A percentile compares a stretch with the other conserved stretches of the same genome.
phyloP scores from a whole-genome alignment of 2,329 filamentous ascomycete species.

The Paraphoma sp. region DNA sequence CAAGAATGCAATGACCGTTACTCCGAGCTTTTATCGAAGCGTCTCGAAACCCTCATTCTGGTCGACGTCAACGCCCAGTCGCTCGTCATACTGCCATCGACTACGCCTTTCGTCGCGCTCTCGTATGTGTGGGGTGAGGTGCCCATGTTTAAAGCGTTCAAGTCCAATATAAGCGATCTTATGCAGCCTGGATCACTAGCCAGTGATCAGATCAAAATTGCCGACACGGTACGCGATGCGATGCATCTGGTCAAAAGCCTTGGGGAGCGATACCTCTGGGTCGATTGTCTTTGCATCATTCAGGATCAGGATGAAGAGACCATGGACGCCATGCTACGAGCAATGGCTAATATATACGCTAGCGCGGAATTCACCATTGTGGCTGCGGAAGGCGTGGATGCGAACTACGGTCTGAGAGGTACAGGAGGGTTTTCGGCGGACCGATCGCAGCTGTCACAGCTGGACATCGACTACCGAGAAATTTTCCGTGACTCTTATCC shows the following conservation, averaged over 20 bases:
- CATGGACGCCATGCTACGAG: constrained; percentile 6
- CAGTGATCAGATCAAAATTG: neutral
- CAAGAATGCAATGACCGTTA: neutral
- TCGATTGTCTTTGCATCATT: constrained; percentile 16
- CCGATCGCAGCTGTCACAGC: neutral
- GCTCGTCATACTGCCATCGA: neutral
- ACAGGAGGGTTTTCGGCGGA: neutral
- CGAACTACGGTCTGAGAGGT: constrained; percentile 11
- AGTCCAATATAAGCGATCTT: neutral
- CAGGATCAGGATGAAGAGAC: constrained; percentile 8
- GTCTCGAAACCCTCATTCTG: neutral
- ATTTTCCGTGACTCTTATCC: neutral
- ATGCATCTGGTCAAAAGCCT: constrained; percentile 6
- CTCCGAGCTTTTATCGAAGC: neutral
- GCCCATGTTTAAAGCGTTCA: neutral
- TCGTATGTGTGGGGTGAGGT: neutral
- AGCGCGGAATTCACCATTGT: constrained; percentile 20
- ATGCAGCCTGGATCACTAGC: neutral
- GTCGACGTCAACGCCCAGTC: neutral
- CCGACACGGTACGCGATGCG: constrained; percentile 13
- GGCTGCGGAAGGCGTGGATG: constrained; percentile 8
- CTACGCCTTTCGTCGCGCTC: neutral
- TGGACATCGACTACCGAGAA: neutral
- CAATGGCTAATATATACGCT: constrained; percentile 17
- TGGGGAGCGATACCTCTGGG: constrained; percentile 17